Evolutionary conservation across 306 rosid genomes (phyloP).

Genomic region (Macrotyloma uniflorum): DNA sequence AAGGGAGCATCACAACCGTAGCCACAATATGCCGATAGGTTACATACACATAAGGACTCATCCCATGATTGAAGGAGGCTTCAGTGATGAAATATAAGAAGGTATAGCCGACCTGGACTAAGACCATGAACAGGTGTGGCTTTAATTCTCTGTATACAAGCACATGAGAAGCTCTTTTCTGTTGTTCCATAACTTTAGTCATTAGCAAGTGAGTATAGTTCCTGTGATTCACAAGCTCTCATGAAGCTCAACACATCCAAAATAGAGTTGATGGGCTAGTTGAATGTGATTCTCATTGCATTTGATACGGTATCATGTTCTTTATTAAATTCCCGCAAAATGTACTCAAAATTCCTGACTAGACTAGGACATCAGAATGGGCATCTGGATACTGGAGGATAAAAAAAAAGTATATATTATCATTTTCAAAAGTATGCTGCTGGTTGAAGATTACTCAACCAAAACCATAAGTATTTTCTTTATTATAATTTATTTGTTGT

Average conservation of each 20-base stretch:
- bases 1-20: slow-evolving; percentile 59
- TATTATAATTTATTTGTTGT: neutral
- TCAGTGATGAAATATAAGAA: slow-evolving; percentile 65
- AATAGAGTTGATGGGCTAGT: slow-evolving; percentile 19
- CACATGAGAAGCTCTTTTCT: neutral
- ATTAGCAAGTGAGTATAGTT: neutral
- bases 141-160: slow-evolving; percentile 50
- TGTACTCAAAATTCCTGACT: slow-evolving; percentile 27
- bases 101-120: slow-evolving; percentile 60
- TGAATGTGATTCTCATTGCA: slow-evolving; percentile 49
- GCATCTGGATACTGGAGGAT: neutral
- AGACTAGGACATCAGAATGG: neutral
- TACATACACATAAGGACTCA: slow-evolving; percentile 81
- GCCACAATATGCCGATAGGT: slow-evolving; percentile 76
- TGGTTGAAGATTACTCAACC: neutral
- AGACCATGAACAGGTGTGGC: slow-evolving; percentile 73
- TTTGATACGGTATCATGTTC: slow-evolving; percentile 35
- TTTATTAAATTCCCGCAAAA: slow-evolving; percentile 24
- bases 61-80: slow-evolving; percentile 88
- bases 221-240: slow-evolving; percentile 2
- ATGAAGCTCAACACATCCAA: slow-evolving; percentile 26
- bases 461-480: neutral
- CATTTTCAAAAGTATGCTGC: neutral
- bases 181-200: slow-evolving; percentile 36
- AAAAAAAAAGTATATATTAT: slow-evolving; percentile 13